These are phyloP conservation scores for Vaccinium vitisidaea DNA, from an alignment of 148 eudicot species.

Conservation along the genomic window DNA sequence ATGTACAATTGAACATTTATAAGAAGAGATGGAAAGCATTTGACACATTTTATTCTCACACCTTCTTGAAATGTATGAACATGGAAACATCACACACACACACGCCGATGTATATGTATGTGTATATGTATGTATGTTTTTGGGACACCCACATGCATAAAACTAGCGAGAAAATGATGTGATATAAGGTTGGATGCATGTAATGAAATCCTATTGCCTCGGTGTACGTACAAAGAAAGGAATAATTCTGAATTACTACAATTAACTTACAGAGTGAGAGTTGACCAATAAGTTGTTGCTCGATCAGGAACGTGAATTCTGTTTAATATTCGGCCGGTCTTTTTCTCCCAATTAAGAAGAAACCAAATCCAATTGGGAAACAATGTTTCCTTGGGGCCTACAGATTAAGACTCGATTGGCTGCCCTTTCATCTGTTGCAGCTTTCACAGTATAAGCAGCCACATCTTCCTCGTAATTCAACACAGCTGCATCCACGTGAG, in stretches of 20 bases:
- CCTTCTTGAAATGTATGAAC: no score
- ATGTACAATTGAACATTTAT: no score
- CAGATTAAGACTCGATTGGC: conserved; percentile 21
- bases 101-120: no score
- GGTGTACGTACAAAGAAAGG: neutral
- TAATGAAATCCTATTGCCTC: no score
- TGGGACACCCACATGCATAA: no score
- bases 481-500: conserved; percentile 12
- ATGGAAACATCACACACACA: no score
- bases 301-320: conserved; percentile 14
- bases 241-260: neutral
- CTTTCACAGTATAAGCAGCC: conserved; percentile 23
- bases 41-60: no score
- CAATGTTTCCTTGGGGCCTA: conserved; percentile 18
- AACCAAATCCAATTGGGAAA: conserved; percentile 25
- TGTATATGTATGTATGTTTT: no score
- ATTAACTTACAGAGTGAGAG: conserved; percentile 19
- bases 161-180: no score
- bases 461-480: conserved; percentile 27
- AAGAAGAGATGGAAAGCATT: no score
- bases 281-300: conserved; percentile 20
- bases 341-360: conserved; percentile 28
- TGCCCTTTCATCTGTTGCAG: conserved; percentile 17
- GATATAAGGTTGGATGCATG: no score
- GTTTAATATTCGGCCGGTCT: conserved; percentile 18